Evolutionary conservation across 139 green algal species (phyloP).

Genomic region (Astrephomene gubernaculifera): DNA sequence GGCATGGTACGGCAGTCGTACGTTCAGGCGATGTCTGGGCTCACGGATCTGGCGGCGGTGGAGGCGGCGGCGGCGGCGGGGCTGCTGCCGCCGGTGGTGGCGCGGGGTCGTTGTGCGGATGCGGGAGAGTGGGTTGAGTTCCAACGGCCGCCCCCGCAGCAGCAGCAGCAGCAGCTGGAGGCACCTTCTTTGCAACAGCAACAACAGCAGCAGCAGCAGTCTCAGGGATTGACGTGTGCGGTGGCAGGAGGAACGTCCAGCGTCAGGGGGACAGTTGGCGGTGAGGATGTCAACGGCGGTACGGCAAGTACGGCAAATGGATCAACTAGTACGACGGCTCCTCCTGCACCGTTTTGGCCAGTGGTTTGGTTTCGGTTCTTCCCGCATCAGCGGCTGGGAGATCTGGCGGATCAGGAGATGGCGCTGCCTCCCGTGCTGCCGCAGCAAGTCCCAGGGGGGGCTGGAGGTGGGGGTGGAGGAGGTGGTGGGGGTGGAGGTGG

Average conservation of each 20-base stretch:
- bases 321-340: no score
- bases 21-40: conserved; percentile 9
- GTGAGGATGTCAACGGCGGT: background rate
- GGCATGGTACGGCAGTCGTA: conserved; percentile 30
- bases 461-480: background rate
- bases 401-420: conserved; percentile 15
- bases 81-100: conserved; percentile 32
- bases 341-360: background rate
- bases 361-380: conserved; percentile 47
- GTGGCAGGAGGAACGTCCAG: background rate
- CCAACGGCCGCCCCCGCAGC: background rate
- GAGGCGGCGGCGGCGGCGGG: conserved; percentile 15
- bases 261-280: background rate
- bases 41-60: conserved; percentile 13
- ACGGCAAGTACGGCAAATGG: background rate
- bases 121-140: conserved; percentile 42
- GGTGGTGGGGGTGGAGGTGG: background rate
- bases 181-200: background rate
- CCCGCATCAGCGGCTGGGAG: conserved; percentile 8
- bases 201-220: background rate
- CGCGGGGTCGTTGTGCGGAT: background rate
- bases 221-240: background rate
- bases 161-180: background rate
- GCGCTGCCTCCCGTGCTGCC: conserved; percentile 36
- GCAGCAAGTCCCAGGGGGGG: background rate